Conservation (phyloP, 352 stramenopile genomes). For the Phytophthora vignae region DNA sequence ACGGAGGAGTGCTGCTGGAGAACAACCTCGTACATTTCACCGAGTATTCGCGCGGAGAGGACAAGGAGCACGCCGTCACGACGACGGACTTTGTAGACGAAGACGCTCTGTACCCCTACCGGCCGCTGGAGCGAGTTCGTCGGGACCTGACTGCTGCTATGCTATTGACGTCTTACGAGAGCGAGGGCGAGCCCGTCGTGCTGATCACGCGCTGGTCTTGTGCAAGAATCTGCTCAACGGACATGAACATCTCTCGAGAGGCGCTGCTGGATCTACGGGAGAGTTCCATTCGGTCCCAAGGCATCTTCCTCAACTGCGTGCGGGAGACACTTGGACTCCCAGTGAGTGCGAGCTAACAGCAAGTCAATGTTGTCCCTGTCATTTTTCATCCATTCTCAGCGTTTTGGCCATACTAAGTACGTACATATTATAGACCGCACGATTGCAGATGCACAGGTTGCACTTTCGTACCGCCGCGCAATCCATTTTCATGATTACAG, state of each 20-base stretch:
- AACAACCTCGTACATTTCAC: conserved; percentile 48
- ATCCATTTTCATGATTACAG: neutral
- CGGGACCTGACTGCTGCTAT: conserved; percentile 47
- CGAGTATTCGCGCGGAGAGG: conserved; percentile 22
- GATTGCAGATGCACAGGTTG: neutral
- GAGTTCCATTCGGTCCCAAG: conserved; percentile 25
- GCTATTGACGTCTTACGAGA: conserved; percentile 27
- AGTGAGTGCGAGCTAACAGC: conserved; percentile 8
- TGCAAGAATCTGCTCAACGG: conserved; percentile 32
- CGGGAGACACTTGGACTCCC: conserved; percentile 33
- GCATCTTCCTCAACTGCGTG: conserved; percentile 39
- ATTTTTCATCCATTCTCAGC: neutral
- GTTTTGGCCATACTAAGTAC: neutral
- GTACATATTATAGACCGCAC: no score
- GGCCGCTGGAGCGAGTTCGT: conserved; percentile 42
- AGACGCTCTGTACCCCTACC: conserved; percentile 59
- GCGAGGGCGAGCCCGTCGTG: conserved; percentile 25
- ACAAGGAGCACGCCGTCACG: conserved; percentile 36
- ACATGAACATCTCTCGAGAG: conserved; percentile 28
- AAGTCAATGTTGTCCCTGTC: neutral
- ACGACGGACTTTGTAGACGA: conserved; percentile 52
- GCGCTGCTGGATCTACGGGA: conserved; percentile 28
- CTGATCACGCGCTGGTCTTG: conserved; percentile 38
- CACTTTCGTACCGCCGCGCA: neutral
- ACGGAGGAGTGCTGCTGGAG: conserved; percentile 35